phyloP scores from a whole-genome alignment of 306 rosid species.

The Hippophae rhamnoides region DNA sequence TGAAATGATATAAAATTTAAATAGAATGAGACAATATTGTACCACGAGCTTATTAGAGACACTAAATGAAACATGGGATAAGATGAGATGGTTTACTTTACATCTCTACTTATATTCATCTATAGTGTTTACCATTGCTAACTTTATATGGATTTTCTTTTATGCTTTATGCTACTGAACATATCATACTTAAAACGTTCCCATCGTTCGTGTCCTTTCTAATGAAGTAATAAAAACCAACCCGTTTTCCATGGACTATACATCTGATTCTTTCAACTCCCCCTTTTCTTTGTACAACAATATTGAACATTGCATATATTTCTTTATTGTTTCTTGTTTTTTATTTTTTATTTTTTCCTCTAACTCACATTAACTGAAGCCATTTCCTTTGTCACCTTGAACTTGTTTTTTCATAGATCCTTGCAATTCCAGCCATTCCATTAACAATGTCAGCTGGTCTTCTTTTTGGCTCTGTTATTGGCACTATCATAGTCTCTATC shows the following conservation, averaged over 20 bases:
- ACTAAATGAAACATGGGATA: too few relatives aligned
- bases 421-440: slow-evolving; percentile 94
- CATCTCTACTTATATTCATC: background rate
- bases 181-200: background rate
- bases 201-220: background rate
- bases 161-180: background rate
- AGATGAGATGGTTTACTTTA: background rate
- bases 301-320: slow-evolving; percentile 7
- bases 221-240: background rate
- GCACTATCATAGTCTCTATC: slow-evolving; percentile 82
- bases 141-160: background rate
- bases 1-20: too few relatives aligned
- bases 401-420: slow-evolving; percentile 44
- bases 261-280: background rate
- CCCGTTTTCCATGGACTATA: background rate
- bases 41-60: too few relatives aligned
- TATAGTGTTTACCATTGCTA: background rate
- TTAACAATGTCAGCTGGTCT: slow-evolving; percentile 97
- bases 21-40: too few relatives aligned
- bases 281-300: slow-evolving; percentile 1
- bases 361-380: background rate
- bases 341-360: background rate
- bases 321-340: background rate
- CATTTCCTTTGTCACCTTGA: slow-evolving; percentile 9
- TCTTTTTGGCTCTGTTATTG: slow-evolving; percentile 73